Base-by-base conservation (phyloP, 225 moss, liverwort and hornwort genomes). In the Asterella californica region DNA sequence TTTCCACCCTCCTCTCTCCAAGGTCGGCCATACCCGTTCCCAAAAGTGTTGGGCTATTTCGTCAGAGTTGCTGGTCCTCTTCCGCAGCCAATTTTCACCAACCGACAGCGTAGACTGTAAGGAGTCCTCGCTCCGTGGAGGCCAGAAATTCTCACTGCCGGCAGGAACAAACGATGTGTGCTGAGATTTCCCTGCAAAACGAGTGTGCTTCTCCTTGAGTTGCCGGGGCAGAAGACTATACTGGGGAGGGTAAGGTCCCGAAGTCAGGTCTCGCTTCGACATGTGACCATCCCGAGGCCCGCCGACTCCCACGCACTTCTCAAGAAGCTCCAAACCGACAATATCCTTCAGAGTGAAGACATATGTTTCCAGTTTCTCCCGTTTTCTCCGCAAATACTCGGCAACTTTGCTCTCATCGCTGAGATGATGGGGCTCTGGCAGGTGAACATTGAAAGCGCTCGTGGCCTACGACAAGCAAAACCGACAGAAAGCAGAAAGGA, bases 11-110 rank as follows among this genome's bases (percentile, higher is more conserved):
- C 65, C 60, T 6, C 60, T 71, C 80, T 85, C 70, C 59, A 90
- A 76, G 22, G 85, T 83, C 27, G 90, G 90, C 90, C 90, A 90
- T n/a, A 90, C 85, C 15, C 84, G 85, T 57, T 87, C 90, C 88
- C 88, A 85, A 68, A 90, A 90, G 29, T 74, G 27, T 54, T 33
- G 50, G 12, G 71, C 71, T 11, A 71, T 48, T 46, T 71, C 71
- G 25, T 47, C 37, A 0, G 71, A 27, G n/a, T 21, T 47, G 24
- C n/a, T 25, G n/a, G 24, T n/a, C 46, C 47, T 71, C 48, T 25
- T 71, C 71, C 71, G 46, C 70, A 70, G 24, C 38, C 75, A 90
- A 80, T 52, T 90, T 84, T 59, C 83, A 79, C 37, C 86, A 75
- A 57, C 88, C 76, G 78, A 84, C 81, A 81, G 86, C 83, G 83